Evolutionary conservation across 129 eudicot genomes (phyloP).

Genomic region (Flaveria robusta): DNA sequence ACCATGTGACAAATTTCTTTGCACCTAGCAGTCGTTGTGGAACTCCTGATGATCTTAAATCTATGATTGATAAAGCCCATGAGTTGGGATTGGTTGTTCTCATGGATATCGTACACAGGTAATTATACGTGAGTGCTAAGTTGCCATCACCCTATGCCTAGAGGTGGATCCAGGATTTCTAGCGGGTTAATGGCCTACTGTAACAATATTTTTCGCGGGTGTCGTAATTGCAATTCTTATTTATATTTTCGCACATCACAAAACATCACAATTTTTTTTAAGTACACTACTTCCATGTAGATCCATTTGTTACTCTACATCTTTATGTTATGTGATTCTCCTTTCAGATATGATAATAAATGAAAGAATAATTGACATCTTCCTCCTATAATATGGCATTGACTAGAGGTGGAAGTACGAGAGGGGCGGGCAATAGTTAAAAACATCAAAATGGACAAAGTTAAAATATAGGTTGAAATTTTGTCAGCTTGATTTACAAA

Average conservation of each 20-base stretch:
- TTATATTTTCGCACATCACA: neutral
- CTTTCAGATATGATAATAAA: slow-evolving; percentile 3
- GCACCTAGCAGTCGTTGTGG: slow-evolving; percentile 99
- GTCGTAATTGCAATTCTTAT: neutral
- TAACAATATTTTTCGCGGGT: neutral
- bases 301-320: neutral
- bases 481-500: too few species aligned
- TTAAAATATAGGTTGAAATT: neutral
- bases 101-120: slow-evolving; percentile 99
- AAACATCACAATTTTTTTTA: neutral
- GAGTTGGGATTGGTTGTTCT: slow-evolving; percentile 91
- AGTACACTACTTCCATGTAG: slow-evolving; percentile 14
- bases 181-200: neutral
- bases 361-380: slow-evolving; percentile 8
- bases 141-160: neutral
- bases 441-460: neutral
- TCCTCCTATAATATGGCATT: slow-evolving; percentile 7
- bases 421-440: neutral
- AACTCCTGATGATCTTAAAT: slow-evolving; percentile 95
- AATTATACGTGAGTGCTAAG: slow-evolving; percentile 15
- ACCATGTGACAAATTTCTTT: slow-evolving; percentile 98
- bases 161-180: neutral
- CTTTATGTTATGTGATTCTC: neutral
- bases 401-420: neutral
- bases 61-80: slow-evolving; percentile 95